phyloP scores from a whole-genome alignment of 2,329 filamentous ascomycete genomes.

The Fusarium pininemorale region DNA sequence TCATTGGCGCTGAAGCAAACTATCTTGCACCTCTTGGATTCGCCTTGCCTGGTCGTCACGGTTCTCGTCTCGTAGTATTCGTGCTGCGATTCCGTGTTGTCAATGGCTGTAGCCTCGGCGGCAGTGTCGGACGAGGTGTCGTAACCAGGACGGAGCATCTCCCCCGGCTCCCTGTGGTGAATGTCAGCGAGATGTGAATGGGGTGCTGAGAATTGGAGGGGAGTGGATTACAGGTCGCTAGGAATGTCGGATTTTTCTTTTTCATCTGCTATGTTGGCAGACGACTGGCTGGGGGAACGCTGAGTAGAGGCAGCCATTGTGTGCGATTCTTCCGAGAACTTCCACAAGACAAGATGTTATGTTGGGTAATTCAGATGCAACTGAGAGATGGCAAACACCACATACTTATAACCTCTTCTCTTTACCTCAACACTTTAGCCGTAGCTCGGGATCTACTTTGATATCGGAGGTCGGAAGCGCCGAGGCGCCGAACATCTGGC shows the following conservation, averaged over 20 bases:
- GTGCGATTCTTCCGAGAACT: no score
- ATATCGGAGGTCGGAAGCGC: no score
- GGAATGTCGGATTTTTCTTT: background rate
- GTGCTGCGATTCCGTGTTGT: background rate
- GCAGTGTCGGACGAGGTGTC: background rate
- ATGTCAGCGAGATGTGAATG: background rate
- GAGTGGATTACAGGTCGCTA: background rate
- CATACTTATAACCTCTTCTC: no score
- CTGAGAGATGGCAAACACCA: no score
- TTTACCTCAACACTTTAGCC: no score
- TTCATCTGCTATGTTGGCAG: background rate
- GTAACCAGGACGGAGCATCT: background rate
- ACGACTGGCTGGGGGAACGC: background rate
- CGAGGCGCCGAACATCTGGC: no score
- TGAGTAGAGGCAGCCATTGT: background rate
- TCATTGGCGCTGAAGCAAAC: background rate
- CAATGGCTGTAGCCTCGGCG: background rate
- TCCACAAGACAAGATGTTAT: no score
- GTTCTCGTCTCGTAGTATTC: background rate
- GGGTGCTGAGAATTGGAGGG: rapidly evolving
- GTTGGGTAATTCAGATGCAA: no score
- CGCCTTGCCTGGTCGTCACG: background rate
- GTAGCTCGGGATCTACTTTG: no score
- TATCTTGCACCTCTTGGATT: background rate
- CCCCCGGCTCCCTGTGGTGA: background rate